Base-by-base conservation (phyloP, 768 basidiomycete genomes). In the Boletus tylopilopsis region DNA sequence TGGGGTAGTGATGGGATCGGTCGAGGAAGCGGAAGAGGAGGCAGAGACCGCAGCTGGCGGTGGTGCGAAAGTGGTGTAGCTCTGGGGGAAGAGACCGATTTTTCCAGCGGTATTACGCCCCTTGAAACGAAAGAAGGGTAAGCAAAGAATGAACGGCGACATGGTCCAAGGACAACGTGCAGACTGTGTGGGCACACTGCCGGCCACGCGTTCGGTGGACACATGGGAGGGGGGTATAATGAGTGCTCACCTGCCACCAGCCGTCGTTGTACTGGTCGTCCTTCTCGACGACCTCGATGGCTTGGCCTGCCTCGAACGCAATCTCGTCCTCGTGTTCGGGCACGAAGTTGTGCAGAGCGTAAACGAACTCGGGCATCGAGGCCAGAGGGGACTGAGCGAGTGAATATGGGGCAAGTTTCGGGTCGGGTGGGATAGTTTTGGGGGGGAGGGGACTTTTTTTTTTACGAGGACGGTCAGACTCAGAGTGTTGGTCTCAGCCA, bases 311-410 rank as follows among this genome's bases (percentile, higher is more conserved):
- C 36, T 71, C 75, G 65, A 98, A 96, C 1, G 82, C 60, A 33
- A 98, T 79, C 70, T 99, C 96, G 68, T 99, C 96, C 44, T 90
- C 89, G 68, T 97, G 82, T 73, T 99, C 94, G 4, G 96, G 94
- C 5, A 71, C 60, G 59, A 97, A 98, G 59, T 87, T 85, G 64
- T 95, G 91, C 13, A 91, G 73, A 1, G 88, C 92, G 60, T 89
- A 93, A 45, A 94, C 90, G 72, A 87, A 90, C 59, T 89, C 84
- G 18, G 80, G 75, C 89, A 90, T 90, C n/a, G n/a, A n/a, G n/a
- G n/a, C n/a, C n/a, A n/a, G n/a, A n/a, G 12, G 3, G 12, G 6
- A 30, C 29, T 30, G 29, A n/a, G n/a, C n/a, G n/a, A n/a, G n/a
- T n/a, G n/a, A n/a, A n/a, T n/a, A n/a, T n/a, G n/a, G n/a, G n/a